These are phyloP conservation scores for Acanthamoeba castellanii DNA, from an alignment of 208 protist genomes.

Conservation along the genomic window DNA sequence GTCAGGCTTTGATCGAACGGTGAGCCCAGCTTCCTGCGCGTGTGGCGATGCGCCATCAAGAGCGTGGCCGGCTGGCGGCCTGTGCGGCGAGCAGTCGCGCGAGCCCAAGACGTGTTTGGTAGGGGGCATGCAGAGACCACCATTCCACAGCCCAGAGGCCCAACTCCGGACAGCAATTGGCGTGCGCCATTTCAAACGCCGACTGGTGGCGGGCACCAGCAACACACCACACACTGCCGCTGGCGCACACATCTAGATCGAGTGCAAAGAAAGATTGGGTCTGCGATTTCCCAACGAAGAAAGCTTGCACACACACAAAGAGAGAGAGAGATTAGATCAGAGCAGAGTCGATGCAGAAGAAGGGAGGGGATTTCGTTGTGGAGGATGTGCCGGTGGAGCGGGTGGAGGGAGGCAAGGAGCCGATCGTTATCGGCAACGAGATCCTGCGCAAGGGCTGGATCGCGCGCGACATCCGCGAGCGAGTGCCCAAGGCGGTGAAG, in stretches of 20 bases:
- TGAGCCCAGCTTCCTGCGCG: too few species aligned
- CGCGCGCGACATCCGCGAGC: constrained; percentile 20
- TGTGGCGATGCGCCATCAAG: too few species aligned
- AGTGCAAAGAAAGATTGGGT: too few species aligned
- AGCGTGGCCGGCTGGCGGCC: too few species aligned
- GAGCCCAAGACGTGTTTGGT: too few species aligned
- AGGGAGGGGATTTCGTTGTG: background rate
- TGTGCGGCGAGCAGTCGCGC: too few species aligned
- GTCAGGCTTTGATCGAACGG: too few species aligned
- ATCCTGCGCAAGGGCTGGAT: constrained; percentile 27
- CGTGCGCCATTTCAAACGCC: too few species aligned
- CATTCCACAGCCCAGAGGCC: background rate
- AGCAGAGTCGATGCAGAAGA: background rate
- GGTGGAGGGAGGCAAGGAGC: constrained; percentile 55
- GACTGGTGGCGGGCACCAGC: background rate
- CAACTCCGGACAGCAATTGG: background rate
- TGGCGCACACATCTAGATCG: too few species aligned
- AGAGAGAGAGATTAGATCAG: background rate
- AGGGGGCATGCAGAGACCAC: background rate
- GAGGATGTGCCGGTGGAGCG: constrained; percentile 21
- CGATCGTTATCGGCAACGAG: constrained; percentile 68
- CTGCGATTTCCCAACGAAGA: too few species aligned
- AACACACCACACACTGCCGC: too few species aligned
- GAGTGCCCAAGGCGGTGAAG: constrained; percentile 77
- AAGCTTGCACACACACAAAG: background rate